Base-by-base conservation (phyloP, 1,284 basidiomycete species). In the Agaricales sp. region DNA sequence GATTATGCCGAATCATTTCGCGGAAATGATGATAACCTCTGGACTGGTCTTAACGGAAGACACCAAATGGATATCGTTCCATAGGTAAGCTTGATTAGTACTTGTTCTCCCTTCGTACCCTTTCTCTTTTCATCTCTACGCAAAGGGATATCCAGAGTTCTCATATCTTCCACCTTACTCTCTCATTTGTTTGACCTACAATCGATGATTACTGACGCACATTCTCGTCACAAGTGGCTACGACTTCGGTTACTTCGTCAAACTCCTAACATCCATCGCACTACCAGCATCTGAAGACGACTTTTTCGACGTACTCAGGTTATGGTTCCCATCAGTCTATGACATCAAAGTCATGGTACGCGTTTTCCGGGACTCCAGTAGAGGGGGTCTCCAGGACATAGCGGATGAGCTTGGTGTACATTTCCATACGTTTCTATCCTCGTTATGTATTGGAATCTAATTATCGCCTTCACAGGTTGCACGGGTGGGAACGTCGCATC, bases 281-380 rank as follows among this genome's bases (percentile, higher is more conserved):
- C 69, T 99, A 53, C 96, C 96, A 2, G 80, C 85, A 22, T 82
- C 83, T 20, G 96, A 99, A 68, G 82, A 88, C 54, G 79, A 82
- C 16, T 99, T 99, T 68, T 97, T 98, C 64, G 80, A 90, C 47
- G 77, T 89, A 46, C 77, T 99, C 22, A 78, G 75, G 54, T 84
- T 83, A 57, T 99, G 95, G 95, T 99, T 99, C 68, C 95, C 95
- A 0, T 87, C 84, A 51, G 86, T 97, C 51, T 98, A 96, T 66
- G 95, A 99, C 65, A 92, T 98, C 74, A 99, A 99, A 68, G 94
- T 88, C 67, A 81, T 99, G 63, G 92, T 96, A 81, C 82, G 92
- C 63, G 80, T 72, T 66, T 89, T 75, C 51, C 95, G 95, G 66
- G 81, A 81, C 35, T 73, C 97, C 57, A 92, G 41, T 11, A 16